A percentile compares a stretch with the other conserved stretches of the same genome.
Conservation (phyloP, 768 basidiomycete genomes). For the Mycena indigotica region DNA sequence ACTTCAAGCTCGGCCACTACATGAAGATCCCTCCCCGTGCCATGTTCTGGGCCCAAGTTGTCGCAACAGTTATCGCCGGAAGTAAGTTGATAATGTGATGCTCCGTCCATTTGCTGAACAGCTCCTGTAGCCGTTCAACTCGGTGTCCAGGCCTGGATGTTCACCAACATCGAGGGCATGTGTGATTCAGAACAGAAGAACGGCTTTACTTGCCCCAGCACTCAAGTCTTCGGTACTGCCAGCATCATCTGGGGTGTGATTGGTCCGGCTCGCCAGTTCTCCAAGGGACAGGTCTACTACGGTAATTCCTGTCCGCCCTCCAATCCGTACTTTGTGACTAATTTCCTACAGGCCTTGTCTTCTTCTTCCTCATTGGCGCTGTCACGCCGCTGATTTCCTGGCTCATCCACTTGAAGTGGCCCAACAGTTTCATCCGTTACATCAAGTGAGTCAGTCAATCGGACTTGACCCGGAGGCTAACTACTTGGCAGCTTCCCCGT, state of each 20-base stretch:
- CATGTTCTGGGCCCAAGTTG: conserved; percentile 74
- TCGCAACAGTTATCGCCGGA: conserved; percentile 68
- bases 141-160: conserved; percentile 79
- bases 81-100: too few relatives aligned
- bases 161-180: conserved; percentile 65
- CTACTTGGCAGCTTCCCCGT: conserved; percentile 44
- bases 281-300: conserved; percentile 6
- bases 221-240: conserved; percentile 78
- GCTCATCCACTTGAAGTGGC: conserved; percentile 58
- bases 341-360: conserved; percentile 49
- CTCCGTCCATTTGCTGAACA: too few relatives aligned
- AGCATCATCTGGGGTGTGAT: conserved; percentile 84
- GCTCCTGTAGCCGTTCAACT: conserved; percentile 75
- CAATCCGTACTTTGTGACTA: not conserved
- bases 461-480: not conserved
- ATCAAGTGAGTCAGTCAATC: conserved; percentile 52
- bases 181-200: conserved; percentile 56
- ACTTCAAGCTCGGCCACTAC: conserved; percentile 81
- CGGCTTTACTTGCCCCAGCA: conserved; percentile 70
- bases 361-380: conserved; percentile 80
- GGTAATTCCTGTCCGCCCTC: not conserved
- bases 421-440: conserved; percentile 61
- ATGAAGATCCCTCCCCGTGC: conserved; percentile 74
- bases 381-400: conserved; percentile 59
- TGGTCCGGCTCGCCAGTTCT: conserved; percentile 66